These are phyloP conservation scores for Diaporthe ampelina DNA, from an alignment of 2,329 filamentous ascomycete species.

Conservation along the genomic window DNA sequence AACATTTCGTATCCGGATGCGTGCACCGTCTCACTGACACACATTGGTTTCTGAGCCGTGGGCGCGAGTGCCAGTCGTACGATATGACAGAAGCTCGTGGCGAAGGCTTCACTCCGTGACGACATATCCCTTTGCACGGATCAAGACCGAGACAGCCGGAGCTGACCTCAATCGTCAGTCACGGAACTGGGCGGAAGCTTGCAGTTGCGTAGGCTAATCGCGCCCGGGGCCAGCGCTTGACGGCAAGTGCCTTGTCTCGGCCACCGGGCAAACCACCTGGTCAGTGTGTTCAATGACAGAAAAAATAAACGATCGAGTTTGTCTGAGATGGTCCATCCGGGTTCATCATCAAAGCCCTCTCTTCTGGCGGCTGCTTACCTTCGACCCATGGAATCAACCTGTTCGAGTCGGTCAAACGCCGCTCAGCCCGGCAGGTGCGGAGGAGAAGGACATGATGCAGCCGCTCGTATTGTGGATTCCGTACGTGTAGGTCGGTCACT, in stretches of 20 bases:
- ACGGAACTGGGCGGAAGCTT: slow-evolving; percentile 7
- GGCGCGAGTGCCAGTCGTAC: slow-evolving; percentile 2
- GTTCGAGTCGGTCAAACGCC: slow-evolving; percentile 12
- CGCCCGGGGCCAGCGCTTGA: slow-evolving; percentile 12
- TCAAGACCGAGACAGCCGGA: slow-evolving; percentile 18
- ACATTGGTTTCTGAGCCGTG: background rate
- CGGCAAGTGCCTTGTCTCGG: slow-evolving; percentile 21
- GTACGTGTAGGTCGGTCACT: background rate
- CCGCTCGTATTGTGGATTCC: slow-evolving; percentile 16
- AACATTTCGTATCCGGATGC: slow-evolving; percentile 14
- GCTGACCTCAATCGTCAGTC: slow-evolving; percentile 20
- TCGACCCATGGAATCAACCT: background rate
- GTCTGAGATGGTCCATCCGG: slow-evolving; percentile 22
- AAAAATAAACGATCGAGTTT: background rate
- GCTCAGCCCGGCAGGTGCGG: background rate
- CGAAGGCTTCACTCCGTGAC: slow-evolving; percentile 10
- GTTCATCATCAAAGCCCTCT: background rate
- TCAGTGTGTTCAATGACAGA: background rate
- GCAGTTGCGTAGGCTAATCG: slow-evolving; percentile 6
- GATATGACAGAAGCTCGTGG: background rate
- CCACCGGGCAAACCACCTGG: slow-evolving; percentile 1
- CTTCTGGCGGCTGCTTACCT: background rate
- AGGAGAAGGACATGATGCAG: background rate
- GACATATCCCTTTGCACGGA: background rate
- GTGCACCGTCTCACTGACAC: slow-evolving; percentile 8